Conservation (phyloP, 805 yeast genomes). For the Starmerella vaccinii region DNA sequence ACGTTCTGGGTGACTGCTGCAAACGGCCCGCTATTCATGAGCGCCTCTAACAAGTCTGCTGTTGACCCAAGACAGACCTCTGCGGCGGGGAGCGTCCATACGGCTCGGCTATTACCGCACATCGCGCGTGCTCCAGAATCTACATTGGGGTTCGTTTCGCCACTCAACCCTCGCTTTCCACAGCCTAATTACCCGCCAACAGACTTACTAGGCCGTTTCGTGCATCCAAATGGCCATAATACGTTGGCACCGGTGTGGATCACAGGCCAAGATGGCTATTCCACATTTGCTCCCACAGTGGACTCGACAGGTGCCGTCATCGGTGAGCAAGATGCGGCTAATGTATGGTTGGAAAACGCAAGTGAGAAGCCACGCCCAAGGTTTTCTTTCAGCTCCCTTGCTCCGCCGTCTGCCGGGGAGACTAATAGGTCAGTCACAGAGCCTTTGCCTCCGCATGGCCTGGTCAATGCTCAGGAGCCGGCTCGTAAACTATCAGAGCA, state of each 20-base stretch:
- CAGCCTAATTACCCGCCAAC: conserved; percentile 44
- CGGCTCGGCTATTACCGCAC: conserved; percentile 60
- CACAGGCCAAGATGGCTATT: conserved; percentile 37
- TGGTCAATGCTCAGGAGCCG: not conserved
- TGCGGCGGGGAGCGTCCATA: conserved; percentile 55
- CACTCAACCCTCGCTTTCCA: conserved; percentile 37
- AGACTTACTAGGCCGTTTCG: conserved; percentile 38
- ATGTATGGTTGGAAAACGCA: conserved; percentile 19
- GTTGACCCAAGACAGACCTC: conserved; percentile 64
- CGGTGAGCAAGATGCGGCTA: conserved; percentile 18
- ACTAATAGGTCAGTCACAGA: no score
- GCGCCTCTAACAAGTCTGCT: conserved; percentile 55
- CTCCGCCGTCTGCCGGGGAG: not conserved
- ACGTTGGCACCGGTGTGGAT: conserved; percentile 61
- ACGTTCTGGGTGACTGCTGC: conserved; percentile 50
- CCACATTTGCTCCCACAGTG: conserved; percentile 55
- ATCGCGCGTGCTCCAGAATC: conserved; percentile 28
- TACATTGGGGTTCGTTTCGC: conserved; percentile 38
- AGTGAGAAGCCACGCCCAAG: not conserved
- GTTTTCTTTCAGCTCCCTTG: not conserved
- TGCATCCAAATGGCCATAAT: conserved; percentile 34
- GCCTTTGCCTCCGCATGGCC: not conserved
- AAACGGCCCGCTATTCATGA: conserved; percentile 71
- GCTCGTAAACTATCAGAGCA: not conserved
- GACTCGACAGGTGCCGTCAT: conserved; percentile 45